Percentiles rank a stretch among this genome's conserved stretches.
Evolutionary conservation across 208 protist genomes (phyloP).

Genomic region (Trypanosoma conorhini): DNA sequence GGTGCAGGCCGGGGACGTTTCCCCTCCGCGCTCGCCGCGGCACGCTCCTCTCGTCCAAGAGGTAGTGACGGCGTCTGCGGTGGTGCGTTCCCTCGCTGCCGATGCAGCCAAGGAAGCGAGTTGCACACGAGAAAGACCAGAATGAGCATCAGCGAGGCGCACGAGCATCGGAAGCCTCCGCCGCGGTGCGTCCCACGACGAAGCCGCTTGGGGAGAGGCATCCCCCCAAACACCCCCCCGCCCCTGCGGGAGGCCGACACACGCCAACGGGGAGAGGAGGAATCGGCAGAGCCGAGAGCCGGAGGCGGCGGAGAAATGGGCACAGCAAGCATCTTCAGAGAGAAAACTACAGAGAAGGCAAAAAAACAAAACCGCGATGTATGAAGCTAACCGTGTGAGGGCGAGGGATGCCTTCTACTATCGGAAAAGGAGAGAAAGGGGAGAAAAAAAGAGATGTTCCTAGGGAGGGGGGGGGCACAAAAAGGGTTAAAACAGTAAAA

Average conservation of each 20-base stretch:
- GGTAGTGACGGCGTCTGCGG: neutral
- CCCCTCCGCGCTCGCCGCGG: too few relatives aligned
- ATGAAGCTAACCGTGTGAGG: neutral
- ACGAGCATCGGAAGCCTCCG: neutral
- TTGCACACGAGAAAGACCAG: constrained; percentile 9
- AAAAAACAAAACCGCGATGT: neutral
- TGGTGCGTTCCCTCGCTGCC: neutral
- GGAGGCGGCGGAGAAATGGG: neutral
- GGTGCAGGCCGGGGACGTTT: neutral
- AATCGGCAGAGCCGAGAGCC: neutral
- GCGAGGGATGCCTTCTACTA: too few relatives aligned
- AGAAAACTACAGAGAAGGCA: neutral
- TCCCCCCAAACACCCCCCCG: neutral
- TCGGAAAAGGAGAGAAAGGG: too few relatives aligned
- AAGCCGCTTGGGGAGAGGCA: constrained; percentile 7
- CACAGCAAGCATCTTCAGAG: neutral
- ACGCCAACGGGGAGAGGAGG: neutral
- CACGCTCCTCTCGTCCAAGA: neutral
- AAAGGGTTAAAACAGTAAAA: too few relatives aligned
- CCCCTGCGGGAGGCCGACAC: neutral
- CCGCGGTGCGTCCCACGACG: neutral
- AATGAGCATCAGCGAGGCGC: neutral
- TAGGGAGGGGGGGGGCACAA: neutral
- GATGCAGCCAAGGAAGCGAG: constrained; percentile 2
- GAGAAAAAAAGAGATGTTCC: neutral